Evolutionary conservation across 2,329 filamentous ascomycete genomes (phyloP), one percentile per base, ranked within the genome.

Genomic region (Diaporthe caulivora): DNA sequence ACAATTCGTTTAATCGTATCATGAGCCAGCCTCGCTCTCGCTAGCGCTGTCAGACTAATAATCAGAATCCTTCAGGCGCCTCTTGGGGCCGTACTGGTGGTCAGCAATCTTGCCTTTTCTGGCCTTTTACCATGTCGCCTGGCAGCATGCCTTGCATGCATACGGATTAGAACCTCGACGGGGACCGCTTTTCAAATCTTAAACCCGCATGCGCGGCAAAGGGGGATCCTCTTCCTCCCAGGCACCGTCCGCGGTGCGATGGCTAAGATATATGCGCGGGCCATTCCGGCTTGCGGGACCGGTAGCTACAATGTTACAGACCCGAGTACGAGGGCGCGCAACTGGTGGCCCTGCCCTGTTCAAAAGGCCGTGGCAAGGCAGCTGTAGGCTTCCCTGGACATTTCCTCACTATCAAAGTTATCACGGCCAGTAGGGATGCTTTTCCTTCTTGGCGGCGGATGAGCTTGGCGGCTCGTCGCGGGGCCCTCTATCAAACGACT

Each of bases 31-130:
- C 60, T 53, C 62, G 44, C 47, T 40, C 47, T 67, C 62, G 62
- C 62, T 67, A 67, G 62, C 47, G 62, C 62, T 53, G 62, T 67
- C 44, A 65, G 37, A 65, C 60, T 37, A 51, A 51, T 65, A 34
- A 67, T 26, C 24, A 40, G 4, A 18, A 67, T 67, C 62, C 47
- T 51, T 67, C 47, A 8, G 26, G 57, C 15, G 37, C 8, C 60
- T 65, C 29, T 21, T n/a, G 11, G 44, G 44, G 31, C 47, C n/a
- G 47, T 7, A 18, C 47, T 13, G n/a, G n/a, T 37, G 47, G 47
- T 67, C 62, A 65, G 62, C 62, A 21, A 13, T 51, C 17, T 65
- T 65, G 2, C 44, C 62, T 47, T 11, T 40, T 53, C 15, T 53
- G 44, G 62, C 9, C n/a, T 29, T 40, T 40, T 26, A 11, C 5